phyloP scores from a whole-genome alignment of 345 rosid species.

The Psidium guajava region DNA sequence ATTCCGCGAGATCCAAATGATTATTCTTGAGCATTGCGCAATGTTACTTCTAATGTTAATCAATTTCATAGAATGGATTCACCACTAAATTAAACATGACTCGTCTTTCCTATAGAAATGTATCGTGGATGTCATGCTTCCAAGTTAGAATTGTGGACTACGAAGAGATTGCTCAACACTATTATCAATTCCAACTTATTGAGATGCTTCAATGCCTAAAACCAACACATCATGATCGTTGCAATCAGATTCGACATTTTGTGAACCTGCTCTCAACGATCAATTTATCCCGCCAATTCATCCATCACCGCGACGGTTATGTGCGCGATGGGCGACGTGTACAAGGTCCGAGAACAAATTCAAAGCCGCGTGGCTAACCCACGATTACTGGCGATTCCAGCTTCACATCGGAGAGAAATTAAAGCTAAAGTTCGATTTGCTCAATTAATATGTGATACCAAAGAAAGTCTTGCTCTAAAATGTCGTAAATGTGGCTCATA shows the following conservation, averaged over 20 bases:
- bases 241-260: fast-evolving
- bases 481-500: not conserved
- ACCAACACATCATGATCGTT: too few species aligned
- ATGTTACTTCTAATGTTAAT: not conserved
- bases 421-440: not conserved
- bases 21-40: not conserved
- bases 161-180: not conserved
- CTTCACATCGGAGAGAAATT: not conserved
- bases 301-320: fast-evolving
- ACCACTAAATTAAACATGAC: not conserved
- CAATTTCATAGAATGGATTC: not conserved
- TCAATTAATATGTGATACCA: not conserved
- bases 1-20: not conserved
- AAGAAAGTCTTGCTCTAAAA: not conserved
- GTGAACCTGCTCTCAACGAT: not conserved
- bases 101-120: not conserved
- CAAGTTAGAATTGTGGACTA: fast-evolving
- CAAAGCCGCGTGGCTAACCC: fast-evolving
- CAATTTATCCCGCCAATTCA: fast-evolving
- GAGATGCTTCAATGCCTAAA: too few species aligned
- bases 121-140: fast-evolving
- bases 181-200: not conserved
- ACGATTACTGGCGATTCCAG: fast-evolving
- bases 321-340: not conserved
- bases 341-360: not conserved